phyloP scores from a whole-genome alignment of 108 stramenopile genomes.

The Stephanodiscus triporus region DNA sequence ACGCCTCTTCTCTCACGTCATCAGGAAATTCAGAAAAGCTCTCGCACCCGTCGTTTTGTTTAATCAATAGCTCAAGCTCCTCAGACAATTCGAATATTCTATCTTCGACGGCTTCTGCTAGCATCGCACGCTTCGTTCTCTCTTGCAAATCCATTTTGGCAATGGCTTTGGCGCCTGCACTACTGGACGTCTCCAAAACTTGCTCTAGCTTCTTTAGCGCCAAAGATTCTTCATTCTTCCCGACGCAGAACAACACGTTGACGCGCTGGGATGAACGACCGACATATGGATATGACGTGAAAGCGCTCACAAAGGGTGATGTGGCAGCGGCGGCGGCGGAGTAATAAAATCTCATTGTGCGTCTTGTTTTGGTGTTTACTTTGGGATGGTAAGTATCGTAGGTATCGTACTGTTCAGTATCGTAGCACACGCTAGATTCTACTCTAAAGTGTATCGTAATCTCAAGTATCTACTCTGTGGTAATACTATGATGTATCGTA shows the following conservation, averaged over 20 bases:
- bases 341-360: neutral
- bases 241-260: constrained; percentile 5
- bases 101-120: constrained; percentile 66
- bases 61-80: constrained; percentile 45
- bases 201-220: constrained; percentile 27
- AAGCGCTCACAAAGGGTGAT: neutral
- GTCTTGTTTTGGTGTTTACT: too few species aligned
- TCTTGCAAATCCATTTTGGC: constrained; percentile 15
- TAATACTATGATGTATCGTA: too few species aligned
- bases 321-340: neutral
- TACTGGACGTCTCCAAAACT: constrained; percentile 26
- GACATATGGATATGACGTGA: neutral
- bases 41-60: constrained; percentile 16
- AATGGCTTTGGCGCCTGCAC: constrained; percentile 28
- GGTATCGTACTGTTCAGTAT: too few species aligned
- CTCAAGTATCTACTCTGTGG: too few species aligned
- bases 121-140: constrained; percentile 62
- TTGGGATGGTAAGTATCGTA: too few species aligned
- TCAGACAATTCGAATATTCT: constrained; percentile 53
- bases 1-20: constrained; percentile 34
- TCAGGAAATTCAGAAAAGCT: constrained; percentile 29
- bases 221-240: neutral
- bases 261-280: neutral
- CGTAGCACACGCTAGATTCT: too few species aligned
- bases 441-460: too few species aligned